A percentile compares a stretch with the other conserved stretches of the same genome.
Evolutionary conservation across 306 rosid genomes (phyloP).

Genomic region (Corylus heterophylla): DNA sequence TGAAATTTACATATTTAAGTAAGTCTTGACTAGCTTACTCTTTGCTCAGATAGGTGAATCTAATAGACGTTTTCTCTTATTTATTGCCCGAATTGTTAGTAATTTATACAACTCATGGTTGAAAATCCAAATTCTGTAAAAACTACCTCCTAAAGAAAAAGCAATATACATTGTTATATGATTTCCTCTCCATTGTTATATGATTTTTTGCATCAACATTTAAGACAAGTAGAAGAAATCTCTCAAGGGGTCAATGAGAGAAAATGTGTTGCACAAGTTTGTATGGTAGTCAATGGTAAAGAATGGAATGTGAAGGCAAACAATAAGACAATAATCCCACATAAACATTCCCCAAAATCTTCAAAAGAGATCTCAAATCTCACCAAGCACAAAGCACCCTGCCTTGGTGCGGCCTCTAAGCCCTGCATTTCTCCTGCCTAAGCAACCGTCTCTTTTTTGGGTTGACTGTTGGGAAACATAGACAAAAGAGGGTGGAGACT

Average conservation of each 20-base stretch:
- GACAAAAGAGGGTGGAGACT: background rate
- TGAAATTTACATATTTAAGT: too few species aligned
- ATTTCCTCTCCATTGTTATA: too few species aligned
- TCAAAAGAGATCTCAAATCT: background rate
- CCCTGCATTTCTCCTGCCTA: slow-evolving; percentile 27
- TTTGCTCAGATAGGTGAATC: too few species aligned
- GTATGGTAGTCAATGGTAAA: background rate
- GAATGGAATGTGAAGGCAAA: background rate
- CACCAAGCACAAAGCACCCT: slow-evolving; percentile 28
- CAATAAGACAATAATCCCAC: background rate
- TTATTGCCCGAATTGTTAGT: too few species aligned
- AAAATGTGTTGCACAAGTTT: background rate
- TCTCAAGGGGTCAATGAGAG: background rate
- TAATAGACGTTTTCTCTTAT: too few species aligned
- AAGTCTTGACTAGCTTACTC: too few species aligned
- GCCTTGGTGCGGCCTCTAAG: slow-evolving; percentile 7
- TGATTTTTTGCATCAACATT: background rate
- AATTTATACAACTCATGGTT: too few species aligned
- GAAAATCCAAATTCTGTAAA: too few species aligned
- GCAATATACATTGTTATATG: too few species aligned
- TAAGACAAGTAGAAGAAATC: background rate
- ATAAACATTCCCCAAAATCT: slow-evolving; percentile 27
- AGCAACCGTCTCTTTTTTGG: slow-evolving; percentile 13
- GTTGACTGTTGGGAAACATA: slow-evolving; percentile 26
- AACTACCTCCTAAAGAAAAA: too few species aligned